These are phyloP conservation scores for Cylindrotheca closterium DNA, from an alignment of 108 stramenopile species.

Conservation along the genomic window DNA sequence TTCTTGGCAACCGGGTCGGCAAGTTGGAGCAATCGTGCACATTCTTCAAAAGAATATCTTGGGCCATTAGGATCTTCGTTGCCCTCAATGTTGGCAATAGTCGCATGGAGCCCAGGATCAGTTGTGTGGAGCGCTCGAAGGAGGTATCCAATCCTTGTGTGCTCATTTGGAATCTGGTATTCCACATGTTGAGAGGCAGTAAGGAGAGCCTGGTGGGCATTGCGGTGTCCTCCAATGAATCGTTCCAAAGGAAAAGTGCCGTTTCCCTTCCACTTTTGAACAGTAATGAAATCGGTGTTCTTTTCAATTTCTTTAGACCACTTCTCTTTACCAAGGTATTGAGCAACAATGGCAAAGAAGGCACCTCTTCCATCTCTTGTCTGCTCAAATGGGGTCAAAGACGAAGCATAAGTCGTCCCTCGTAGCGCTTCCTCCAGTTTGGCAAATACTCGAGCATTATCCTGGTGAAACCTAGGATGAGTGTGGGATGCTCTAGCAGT, in stretches of 20 bases:
- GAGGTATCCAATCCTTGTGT: slow-evolving; percentile 9
- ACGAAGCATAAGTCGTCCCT: slow-evolving; percentile 8
- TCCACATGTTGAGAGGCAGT: too few species aligned
- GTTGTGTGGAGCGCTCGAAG: slow-evolving; percentile 3
- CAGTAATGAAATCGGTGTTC: slow-evolving; percentile 2
- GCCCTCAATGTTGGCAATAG: slow-evolving; percentile 11
- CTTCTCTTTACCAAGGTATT: slow-evolving; percentile 31
- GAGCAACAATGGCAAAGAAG: slow-evolving; percentile 14
- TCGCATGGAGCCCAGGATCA: slow-evolving; percentile 22
- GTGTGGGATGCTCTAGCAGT: slow-evolving; percentile 21
- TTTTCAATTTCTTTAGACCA: slow-evolving; percentile 13
- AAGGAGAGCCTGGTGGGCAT: too few species aligned
- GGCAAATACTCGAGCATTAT: too few species aligned
- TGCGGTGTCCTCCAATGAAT: too few species aligned
- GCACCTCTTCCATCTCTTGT: slow-evolving; percentile 27
- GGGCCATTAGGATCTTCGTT: slow-evolving; percentile 11
- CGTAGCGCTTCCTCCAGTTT: slow-evolving; percentile 21
- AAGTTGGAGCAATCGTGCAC: slow-evolving; percentile 6
- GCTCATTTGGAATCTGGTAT: slow-evolving; percentile 22
- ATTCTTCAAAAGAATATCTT: slow-evolving; percentile 5
- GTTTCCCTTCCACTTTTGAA: slow-evolving; percentile 19
- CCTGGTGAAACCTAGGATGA: slow-evolving; percentile 9
- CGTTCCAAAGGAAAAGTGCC: too few species aligned
- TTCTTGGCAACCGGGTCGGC: slow-evolving; percentile 17
- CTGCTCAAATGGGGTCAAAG: slow-evolving; percentile 26